Evolutionary conservation across 2,329 filamentous ascomycete genomes (phyloP).

Genomic region (Metarhizium sp.): DNA sequence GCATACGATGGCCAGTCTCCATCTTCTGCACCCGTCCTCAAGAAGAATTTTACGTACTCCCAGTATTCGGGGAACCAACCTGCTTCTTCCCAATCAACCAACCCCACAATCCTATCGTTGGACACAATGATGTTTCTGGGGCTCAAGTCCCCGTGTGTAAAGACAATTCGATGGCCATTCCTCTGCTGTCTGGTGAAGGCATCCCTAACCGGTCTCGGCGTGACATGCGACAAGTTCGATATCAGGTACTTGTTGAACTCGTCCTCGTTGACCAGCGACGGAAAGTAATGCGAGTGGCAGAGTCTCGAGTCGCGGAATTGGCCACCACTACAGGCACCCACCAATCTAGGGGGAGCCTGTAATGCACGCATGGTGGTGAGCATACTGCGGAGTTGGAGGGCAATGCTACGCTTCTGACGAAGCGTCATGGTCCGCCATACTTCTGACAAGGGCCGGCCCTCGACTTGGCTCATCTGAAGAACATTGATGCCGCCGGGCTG

Average conservation of each 20-base stretch:
- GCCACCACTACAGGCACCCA: neutral
- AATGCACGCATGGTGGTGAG: neutral
- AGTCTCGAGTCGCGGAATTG: neutral
- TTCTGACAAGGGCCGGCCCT: neutral
- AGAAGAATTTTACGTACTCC: constrained; percentile 5
- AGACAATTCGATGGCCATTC: neutral
- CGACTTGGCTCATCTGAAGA: neutral
- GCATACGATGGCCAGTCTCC: constrained; percentile 1
- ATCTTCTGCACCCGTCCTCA: neutral
- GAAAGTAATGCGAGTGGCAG: neutral
- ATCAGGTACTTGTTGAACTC: constrained; percentile 1
- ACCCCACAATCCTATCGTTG: neutral
- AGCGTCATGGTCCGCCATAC: neutral
- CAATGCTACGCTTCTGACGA: neutral
- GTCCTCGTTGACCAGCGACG: neutral
- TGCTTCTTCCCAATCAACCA: constrained; percentile 3
- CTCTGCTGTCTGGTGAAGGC: neutral
- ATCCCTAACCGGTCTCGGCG: neutral
- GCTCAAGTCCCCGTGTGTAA: neutral
- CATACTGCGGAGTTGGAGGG: neutral
- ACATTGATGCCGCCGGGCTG: neutral
- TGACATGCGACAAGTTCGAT: neutral
- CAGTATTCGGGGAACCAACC: constrained; percentile 3
- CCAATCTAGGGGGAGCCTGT: neutral
- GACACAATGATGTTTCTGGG: neutral